A percentile compares a stretch with the other conserved stretches of the same genome.
Conservation (phyloP, 202 grass and related monocot genomes). For the Brachypodium distachyon region DNA sequence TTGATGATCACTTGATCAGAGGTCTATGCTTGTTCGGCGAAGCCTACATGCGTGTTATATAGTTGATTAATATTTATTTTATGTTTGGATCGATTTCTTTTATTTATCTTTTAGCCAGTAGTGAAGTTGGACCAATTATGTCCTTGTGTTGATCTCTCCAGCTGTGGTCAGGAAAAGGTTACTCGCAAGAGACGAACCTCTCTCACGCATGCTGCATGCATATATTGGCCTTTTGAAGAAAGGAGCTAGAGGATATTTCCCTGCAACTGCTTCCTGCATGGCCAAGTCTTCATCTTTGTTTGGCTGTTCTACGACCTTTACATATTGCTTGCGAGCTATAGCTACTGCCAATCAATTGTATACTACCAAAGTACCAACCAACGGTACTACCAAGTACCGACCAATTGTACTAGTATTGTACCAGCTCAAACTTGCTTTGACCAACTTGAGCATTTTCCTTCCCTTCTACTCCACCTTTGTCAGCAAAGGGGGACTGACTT, state of each 20-base stretch:
- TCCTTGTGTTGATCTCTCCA: constrained; percentile 11
- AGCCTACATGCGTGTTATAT: not conserved
- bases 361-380: too few species aligned
- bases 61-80: not conserved
- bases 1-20: not conserved
- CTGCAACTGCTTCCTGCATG: not conserved
- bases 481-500: not conserved
- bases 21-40: constrained; percentile 7
- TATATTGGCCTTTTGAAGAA: not conserved
- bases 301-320: not conserved
- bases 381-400: too few species aligned
- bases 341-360: too few species aligned
- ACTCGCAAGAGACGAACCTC: not conserved
- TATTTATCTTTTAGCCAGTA: not conserved
- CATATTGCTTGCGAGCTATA: too few species aligned
- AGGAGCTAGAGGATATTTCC: not conserved
- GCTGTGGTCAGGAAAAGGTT: not conserved
- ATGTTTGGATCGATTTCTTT: constrained; percentile 4
- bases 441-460: not conserved
- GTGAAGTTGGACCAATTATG: constrained; percentile 4
- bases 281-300: not conserved
- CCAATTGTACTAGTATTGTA: too few species aligned
- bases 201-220: not conserved
- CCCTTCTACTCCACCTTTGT: not conserved
- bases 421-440: not conserved